Conservation (phyloP, 2,329 filamentous ascomycete species). For the Fusarium nurragi region DNA sequence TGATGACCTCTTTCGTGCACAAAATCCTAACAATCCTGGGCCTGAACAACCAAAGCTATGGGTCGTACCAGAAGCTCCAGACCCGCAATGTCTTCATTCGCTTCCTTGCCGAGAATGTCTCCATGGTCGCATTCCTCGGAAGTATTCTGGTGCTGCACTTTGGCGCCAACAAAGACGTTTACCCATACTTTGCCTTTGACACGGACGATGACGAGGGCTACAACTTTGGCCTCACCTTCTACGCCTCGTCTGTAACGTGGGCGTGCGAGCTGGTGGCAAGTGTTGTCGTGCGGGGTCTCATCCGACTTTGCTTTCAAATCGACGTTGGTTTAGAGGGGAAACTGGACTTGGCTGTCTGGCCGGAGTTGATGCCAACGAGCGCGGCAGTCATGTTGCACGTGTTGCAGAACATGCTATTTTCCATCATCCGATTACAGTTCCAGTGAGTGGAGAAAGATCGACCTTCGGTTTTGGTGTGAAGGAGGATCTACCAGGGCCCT, state of each 20-base stretch:
- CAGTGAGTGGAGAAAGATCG: slow-evolving; percentile 42
- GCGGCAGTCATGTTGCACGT: slow-evolving; percentile 74
- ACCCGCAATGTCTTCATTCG: slow-evolving; percentile 74
- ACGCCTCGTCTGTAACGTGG: slow-evolving; percentile 72
- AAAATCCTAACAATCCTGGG: slow-evolving; percentile 62
- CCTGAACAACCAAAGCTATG: slow-evolving; percentile 68
- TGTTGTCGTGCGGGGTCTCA: slow-evolving; percentile 66
- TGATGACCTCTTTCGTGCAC: slow-evolving; percentile 70
- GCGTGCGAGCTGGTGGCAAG: slow-evolving; percentile 72
- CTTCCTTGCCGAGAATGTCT: slow-evolving; percentile 72
- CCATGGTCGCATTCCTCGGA: slow-evolving; percentile 74
- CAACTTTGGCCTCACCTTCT: slow-evolving; percentile 71
- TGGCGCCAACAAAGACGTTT: slow-evolving; percentile 72
- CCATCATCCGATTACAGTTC: slow-evolving; percentile 72
- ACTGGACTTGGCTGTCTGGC: slow-evolving; percentile 71
- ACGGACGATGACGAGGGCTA: slow-evolving; percentile 56
- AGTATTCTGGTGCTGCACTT: slow-evolving; percentile 73
- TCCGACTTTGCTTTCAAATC: slow-evolving; percentile 67
- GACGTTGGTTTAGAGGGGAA: slow-evolving; percentile 72
- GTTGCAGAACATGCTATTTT: slow-evolving; percentile 77
- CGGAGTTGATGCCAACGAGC: slow-evolving; percentile 72
- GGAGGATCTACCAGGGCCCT: slow-evolving; percentile 3
- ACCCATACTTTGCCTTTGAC: slow-evolving; percentile 76
- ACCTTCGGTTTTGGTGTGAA: background rate
- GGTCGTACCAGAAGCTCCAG: slow-evolving; percentile 72